phyloP scores from a whole-genome alignment of 2,329 filamentous ascomycete genomes.

The Cladosporium sp. region DNA sequence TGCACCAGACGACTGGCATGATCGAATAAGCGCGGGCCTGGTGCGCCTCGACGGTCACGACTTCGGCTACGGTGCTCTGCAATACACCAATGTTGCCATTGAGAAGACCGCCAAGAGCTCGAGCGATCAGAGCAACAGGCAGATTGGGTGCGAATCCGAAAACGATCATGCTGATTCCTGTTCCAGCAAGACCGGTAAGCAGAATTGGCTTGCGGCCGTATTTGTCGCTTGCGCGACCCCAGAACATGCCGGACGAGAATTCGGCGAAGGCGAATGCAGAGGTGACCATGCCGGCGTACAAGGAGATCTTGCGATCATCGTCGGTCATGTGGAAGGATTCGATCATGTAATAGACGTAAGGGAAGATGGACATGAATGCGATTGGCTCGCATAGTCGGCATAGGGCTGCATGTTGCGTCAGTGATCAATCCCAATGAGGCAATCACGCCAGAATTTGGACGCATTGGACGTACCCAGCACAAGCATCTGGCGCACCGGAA shows the following conservation, averaged over 20 bases:
- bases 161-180: constrained; percentile 82
- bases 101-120: constrained; percentile 81
- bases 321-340: constrained; percentile 81
- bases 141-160: constrained; percentile 88
- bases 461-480: constrained; percentile 43
- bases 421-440: neutral
- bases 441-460: neutral
- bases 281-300: constrained; percentile 94
- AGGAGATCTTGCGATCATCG: constrained; percentile 72
- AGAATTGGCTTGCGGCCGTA: constrained; percentile 91
- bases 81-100: constrained; percentile 97
- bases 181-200: constrained; percentile 82
- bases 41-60: constrained; percentile 88
- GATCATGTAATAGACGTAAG: constrained; percentile 98
- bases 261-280: constrained; percentile 95
- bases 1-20: constrained; percentile 97
- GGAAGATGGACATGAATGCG: constrained; percentile 99
- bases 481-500: constrained; percentile 56
- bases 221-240: constrained; percentile 87
- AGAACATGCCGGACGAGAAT: constrained; percentile 86
- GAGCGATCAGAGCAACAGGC: constrained; percentile 75
- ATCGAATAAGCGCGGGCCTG: constrained; percentile 93
- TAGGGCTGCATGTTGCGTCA: constrained; percentile 34
- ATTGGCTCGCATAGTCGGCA: constrained; percentile 98
- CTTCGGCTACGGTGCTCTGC: constrained; percentile 89